Percentiles rank a stretch among this genome's conserved stretches.
These are phyloP conservation scores for Gentiana straminea DNA, from an alignment of 257 asterid genomes.

Conservation along the genomic window DNA sequence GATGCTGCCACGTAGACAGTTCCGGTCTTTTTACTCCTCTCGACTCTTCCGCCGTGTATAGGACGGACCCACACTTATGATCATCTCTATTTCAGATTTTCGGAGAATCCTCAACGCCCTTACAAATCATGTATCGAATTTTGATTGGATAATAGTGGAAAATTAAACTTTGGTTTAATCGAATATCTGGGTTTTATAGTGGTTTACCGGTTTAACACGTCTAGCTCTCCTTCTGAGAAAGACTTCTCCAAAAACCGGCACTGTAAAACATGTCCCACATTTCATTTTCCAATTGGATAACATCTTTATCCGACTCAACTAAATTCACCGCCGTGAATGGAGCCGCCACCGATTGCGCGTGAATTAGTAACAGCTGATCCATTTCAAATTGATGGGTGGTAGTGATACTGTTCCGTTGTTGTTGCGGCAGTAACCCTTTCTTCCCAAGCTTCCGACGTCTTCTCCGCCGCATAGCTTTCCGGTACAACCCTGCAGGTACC, in stretches of 20 bases:
- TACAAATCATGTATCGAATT: too few species aligned
- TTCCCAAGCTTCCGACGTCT: slow-evolving; percentile 33
- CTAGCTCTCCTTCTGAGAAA: slow-evolving; percentile 28
- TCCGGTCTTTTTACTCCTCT: too few species aligned
- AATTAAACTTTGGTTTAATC: too few species aligned
- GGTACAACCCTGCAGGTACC: slow-evolving; percentile 63
- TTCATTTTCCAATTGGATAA: slow-evolving; percentile 59
- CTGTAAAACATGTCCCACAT: slow-evolving; percentile 58
- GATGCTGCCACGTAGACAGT: too few species aligned
- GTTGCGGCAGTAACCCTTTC: slow-evolving; percentile 19
- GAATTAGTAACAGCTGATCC: slow-evolving; percentile 25
- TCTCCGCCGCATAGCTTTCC: slow-evolving; percentile 45
- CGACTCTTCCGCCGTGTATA: too few species aligned
- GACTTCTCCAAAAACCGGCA: slow-evolving; percentile 81
- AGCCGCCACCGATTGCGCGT: slow-evolving; percentile 15
- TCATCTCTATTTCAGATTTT: too few species aligned
- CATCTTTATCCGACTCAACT: slow-evolving; percentile 29
- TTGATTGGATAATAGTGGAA: too few species aligned
- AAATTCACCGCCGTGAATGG: slow-evolving; percentile 10
- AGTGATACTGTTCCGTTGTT: slow-evolving; percentile 28
- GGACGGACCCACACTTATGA: too few species aligned
- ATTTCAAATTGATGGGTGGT: background rate
- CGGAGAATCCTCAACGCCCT: too few species aligned
- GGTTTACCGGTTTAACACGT: background rate
- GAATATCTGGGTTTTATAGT: background rate